These are phyloP conservation scores for Calamus simplicifolius DNA, from an alignment of 176 grass and related monocot genomes.

Conservation along the genomic window DNA sequence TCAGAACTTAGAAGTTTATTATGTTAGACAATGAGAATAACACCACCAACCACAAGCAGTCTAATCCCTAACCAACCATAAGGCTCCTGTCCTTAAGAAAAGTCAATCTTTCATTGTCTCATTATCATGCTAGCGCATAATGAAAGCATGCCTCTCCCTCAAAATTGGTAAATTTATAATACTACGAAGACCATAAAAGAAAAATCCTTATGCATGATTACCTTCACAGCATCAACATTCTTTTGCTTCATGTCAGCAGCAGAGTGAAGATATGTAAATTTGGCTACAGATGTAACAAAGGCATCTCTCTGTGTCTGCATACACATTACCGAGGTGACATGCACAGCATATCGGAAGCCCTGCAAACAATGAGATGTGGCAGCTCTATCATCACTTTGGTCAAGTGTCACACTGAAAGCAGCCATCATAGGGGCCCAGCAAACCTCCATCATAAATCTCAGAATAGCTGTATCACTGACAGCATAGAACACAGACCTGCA, in stretches of 20 bases:
- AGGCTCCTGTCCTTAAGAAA: too few species aligned
- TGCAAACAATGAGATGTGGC: slow-evolving; percentile 81
- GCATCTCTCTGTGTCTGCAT: slow-evolving; percentile 98
- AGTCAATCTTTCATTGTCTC: too few species aligned
- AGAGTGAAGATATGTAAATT: slow-evolving; percentile 93
- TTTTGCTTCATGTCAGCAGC: slow-evolving; percentile 98
- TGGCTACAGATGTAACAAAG: slow-evolving; percentile 92
- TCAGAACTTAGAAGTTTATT: too few species aligned
- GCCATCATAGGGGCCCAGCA: slow-evolving; percentile 99
- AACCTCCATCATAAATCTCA: slow-evolving; percentile 96
- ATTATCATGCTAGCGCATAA: too few species aligned
- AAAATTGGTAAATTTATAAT: too few species aligned
- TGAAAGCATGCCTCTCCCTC: too few species aligned
- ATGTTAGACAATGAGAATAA: too few species aligned
- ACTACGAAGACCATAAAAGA: background rate
- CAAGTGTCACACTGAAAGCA: slow-evolving; percentile 89
- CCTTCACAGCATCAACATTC: slow-evolving; percentile 93
- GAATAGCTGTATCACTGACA: slow-evolving; percentile 73
- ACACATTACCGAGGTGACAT: slow-evolving; percentile 84
- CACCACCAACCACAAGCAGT: too few species aligned
- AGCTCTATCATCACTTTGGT: slow-evolving; percentile 82
- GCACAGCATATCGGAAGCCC: slow-evolving; percentile 75
- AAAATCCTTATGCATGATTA: slow-evolving; percentile 13
- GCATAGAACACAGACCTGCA: slow-evolving; percentile 86
- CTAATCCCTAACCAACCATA: too few species aligned